These are phyloP conservation scores for Fusarium piperis DNA, from an alignment of 2,329 filamentous ascomycete species.

Conservation along the genomic window DNA sequence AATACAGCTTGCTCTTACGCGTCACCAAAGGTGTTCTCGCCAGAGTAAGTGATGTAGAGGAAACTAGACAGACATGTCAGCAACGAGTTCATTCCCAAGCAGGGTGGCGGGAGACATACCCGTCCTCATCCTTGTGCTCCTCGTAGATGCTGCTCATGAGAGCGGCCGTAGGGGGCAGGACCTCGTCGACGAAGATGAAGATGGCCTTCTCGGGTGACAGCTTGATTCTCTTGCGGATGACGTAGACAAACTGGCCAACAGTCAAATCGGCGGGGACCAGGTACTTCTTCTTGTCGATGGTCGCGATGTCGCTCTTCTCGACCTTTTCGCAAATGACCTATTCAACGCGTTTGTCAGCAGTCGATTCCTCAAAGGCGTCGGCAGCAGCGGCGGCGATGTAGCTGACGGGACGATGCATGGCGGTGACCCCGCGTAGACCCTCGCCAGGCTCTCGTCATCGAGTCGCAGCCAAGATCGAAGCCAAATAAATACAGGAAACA, in stretches of 20 bases:
- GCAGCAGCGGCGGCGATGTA: background rate
- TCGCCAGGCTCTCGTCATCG: background rate
- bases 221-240: slow-evolving; percentile 99
- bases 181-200: slow-evolving; percentile 99
- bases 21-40: slow-evolving; percentile 95
- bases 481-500: slow-evolving; percentile 14
- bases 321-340: slow-evolving; percentile 99
- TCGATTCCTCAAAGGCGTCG: background rate
- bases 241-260: slow-evolving; percentile 99
- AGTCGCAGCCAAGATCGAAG: background rate
- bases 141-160: slow-evolving; percentile 99
- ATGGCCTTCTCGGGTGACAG: slow-evolving; percentile 99
- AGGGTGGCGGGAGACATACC: slow-evolving; percentile 54
- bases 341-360: slow-evolving; percentile 15
- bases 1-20: slow-evolving; percentile 37
- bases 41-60: slow-evolving; percentile 99
- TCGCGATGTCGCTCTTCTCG: slow-evolving; percentile 98
- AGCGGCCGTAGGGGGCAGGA: slow-evolving; percentile 93
- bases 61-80: slow-evolving; percentile 67
- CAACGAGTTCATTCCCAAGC: background rate
- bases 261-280: slow-evolving; percentile 97
- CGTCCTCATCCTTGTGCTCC: slow-evolving; percentile 91
- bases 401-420: slow-evolving; percentile 4
- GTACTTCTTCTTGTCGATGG: slow-evolving; percentile 99
- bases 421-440: slow-evolving; percentile 33